Evolutionary conservation across 1,284 basidiomycete species (phyloP).

Genomic region (Polyporus tsugae): DNA sequence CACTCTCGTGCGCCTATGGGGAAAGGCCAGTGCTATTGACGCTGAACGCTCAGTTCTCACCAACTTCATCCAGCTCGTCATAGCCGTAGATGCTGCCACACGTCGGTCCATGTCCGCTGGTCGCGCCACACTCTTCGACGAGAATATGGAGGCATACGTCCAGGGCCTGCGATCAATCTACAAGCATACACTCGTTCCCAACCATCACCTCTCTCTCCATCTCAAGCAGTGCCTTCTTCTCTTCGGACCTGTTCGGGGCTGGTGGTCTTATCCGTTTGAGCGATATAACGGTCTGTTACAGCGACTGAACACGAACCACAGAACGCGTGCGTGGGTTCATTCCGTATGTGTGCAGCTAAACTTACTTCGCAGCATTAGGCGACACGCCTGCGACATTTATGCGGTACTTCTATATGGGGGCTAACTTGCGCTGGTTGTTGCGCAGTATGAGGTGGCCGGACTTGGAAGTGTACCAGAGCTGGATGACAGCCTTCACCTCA

Average conservation of each 20-base stretch:
- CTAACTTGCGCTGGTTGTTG: background rate
- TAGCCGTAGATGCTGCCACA: background rate
- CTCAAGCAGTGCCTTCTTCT: background rate
- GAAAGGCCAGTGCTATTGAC: background rate
- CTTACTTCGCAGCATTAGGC: background rate
- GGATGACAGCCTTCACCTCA: background rate
- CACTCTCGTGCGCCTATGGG: background rate
- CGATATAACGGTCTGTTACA: background rate
- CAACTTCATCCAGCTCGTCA: background rate
- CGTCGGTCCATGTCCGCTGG: background rate
- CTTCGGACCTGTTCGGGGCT: background rate
- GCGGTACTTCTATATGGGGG: background rate
- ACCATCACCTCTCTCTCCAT: background rate
- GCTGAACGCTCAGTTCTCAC: background rate
- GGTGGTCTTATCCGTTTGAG: background rate
- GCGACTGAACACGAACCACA: background rate
- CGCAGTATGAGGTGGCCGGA: background rate
- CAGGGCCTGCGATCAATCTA: background rate
- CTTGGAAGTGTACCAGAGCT: background rate
- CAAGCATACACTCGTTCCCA: background rate
- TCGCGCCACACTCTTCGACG: background rate
- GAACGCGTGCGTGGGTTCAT: background rate
- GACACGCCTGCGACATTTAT: background rate
- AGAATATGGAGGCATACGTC: background rate
- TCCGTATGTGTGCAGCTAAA: background rate